phyloP scores from a whole-genome alignment of 352 stramenopile species.

The Globisporangium paddicum region DNA sequence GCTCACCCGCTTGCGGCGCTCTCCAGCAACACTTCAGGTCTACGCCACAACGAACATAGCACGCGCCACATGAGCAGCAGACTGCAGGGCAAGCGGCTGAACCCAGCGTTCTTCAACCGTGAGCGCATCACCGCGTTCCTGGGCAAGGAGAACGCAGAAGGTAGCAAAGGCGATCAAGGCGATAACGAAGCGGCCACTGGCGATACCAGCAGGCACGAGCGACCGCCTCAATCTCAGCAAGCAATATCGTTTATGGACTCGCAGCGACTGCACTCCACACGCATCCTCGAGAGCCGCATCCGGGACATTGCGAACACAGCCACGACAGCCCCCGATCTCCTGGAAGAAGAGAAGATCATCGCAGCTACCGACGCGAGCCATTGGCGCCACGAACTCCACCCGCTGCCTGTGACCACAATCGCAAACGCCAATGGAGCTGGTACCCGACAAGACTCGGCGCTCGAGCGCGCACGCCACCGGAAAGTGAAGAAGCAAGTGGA shows the following conservation, averaged over 20 bases:
- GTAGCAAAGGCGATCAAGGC: neutral
- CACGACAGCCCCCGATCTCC: slow-evolving; percentile 17
- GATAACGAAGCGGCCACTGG: neutral
- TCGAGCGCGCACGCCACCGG: slow-evolving; percentile 43
- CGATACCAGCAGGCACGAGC: neutral
- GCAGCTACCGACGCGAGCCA: slow-evolving; percentile 54
- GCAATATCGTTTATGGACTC: slow-evolving; percentile 7
- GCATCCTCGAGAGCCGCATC: slow-evolving; percentile 28
- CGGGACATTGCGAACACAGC: slow-evolving; percentile 10
- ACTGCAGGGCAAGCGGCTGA: slow-evolving; percentile 27
- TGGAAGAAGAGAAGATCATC: slow-evolving; percentile 26
- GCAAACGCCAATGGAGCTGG: slow-evolving; percentile 9
- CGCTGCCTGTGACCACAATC: neutral
- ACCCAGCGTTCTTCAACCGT: slow-evolving; percentile 55
- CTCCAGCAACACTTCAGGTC: slow-evolving; percentile 3
- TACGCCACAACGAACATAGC: slow-evolving; percentile 4
- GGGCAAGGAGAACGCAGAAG: slow-evolving; percentile 10
- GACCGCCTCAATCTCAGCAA: neutral
- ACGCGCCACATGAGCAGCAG: slow-evolving; percentile 11
- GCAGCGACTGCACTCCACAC: slow-evolving; percentile 35
- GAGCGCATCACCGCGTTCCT: slow-evolving; percentile 33
- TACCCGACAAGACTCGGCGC: slow-evolving; percentile 14
- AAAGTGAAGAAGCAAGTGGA: slow-evolving; percentile 70
- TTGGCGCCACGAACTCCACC: slow-evolving; percentile 17
- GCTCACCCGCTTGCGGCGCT: slow-evolving; percentile 43